Conservation (phyloP, 2,329 filamentous ascomycete genomes). For the Penicillium sp. region DNA sequence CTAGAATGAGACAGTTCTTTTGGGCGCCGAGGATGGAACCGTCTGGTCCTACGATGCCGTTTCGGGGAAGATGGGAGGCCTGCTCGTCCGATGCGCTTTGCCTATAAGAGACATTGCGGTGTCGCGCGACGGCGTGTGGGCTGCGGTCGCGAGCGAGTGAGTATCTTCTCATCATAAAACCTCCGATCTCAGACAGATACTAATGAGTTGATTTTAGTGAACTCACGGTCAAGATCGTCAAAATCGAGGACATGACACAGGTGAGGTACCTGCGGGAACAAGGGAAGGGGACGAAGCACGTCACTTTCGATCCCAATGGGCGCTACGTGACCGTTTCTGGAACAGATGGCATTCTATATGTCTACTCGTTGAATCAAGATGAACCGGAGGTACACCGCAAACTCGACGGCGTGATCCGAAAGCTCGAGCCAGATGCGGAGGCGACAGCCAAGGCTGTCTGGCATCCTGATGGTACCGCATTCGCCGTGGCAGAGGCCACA, state of each 20-base stretch:
- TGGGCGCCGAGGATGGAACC: slow-evolving; percentile 92
- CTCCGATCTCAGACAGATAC: background rate
- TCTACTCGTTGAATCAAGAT: slow-evolving; percentile 80
- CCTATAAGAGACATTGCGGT: slow-evolving; percentile 84
- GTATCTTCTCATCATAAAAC: slow-evolving; percentile 28
- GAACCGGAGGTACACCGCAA: slow-evolving; percentile 80
- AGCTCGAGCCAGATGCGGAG: slow-evolving; percentile 75
- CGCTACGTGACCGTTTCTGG: slow-evolving; percentile 77
- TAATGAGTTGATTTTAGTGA: slow-evolving; percentile 55
- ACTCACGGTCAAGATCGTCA: slow-evolving; percentile 85
- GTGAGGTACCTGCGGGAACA: slow-evolving; percentile 82
- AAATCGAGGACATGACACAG: slow-evolving; percentile 73
- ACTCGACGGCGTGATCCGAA: slow-evolving; percentile 81
- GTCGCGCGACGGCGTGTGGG: slow-evolving; percentile 80
- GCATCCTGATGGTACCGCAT: slow-evolving; percentile 93
- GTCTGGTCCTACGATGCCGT: slow-evolving; percentile 88
- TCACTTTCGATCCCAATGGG: slow-evolving; percentile 82
- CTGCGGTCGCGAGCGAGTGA: slow-evolving; percentile 90
- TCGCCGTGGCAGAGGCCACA: slow-evolving; percentile 80
- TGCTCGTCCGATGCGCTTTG: slow-evolving; percentile 80
- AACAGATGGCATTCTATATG: slow-evolving; percentile 83
- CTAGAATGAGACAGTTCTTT: slow-evolving; percentile 78
- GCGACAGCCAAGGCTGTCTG: slow-evolving; percentile 74
- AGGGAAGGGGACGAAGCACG: slow-evolving; percentile 82
- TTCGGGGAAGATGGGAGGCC: slow-evolving; percentile 69